Base-by-base conservation (phyloP, 257 asterid species). In the Scutellaria barbata region DNA sequence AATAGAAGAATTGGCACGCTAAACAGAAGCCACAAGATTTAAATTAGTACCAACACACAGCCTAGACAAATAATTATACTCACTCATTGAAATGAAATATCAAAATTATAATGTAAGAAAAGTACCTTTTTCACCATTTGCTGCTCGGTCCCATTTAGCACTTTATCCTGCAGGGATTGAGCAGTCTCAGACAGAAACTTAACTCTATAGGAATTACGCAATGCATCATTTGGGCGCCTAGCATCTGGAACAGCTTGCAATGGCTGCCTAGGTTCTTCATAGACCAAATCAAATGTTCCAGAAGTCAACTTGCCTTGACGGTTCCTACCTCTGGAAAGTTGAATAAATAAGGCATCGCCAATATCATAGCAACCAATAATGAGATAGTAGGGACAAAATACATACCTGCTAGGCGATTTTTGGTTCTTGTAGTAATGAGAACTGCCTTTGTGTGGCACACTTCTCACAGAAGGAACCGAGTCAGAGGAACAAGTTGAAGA, bases 401-500 rank as follows among this genome's bases (percentile, higher is more conserved):
- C 14, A 14, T 81, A 87, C 98, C 94, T 82, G 85, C 58, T 80
- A 13, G 87, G 86, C 52, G 89, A 88, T 79, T 86, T 88, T 73
- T 74, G 82, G 62, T 76, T 84, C 74, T 82, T 86, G 67, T 74
- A 76, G 58, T 74, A 71, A 40, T 47, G n/a, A 46, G 73, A 48
- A 40, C 35, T 76, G 58, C 81, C 81, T 76, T 76, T 76, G 37
- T 63, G 80, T 62, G 84, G 75, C 52, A 79, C 84, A 70, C 74
- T 89, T 65, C 71, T 66, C 30, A 78, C 88, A 10, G 94, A 85
- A 62, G 92, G 94, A 72, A 87, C 83, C 2, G 98, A 90, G 79
- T 92, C 98, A 13, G 96, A 87, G 65, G 97, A 95, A 80, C 97
- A 90, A 53, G 95, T 86, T 51, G 98, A 95, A 48, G 97, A 92